Conservation (phyloP, 106 monocot species). For the Chionographis japonica region DNA sequence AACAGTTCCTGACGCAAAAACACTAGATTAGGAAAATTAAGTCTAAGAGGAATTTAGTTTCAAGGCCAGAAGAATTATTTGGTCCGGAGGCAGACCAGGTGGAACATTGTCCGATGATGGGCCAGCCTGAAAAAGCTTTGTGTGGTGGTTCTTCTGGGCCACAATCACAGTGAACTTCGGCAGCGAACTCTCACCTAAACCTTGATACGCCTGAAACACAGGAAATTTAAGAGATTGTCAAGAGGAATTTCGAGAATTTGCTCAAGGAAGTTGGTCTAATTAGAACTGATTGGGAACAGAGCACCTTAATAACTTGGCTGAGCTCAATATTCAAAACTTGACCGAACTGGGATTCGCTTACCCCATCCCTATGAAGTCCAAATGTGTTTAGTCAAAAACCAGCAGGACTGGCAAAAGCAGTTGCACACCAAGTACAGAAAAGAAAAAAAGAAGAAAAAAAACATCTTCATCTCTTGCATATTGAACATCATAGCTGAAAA, state of each 20-base stretch:
- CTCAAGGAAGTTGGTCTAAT: not conserved
- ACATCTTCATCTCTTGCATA: no score
- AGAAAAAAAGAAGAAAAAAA: no score
- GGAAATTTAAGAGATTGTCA: not conserved
- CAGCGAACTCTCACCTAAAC: constrained; percentile 40
- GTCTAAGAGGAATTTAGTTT: not conserved
- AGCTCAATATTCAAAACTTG: constrained; percentile 73
- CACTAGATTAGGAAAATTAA: not conserved
- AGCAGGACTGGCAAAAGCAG: no score
- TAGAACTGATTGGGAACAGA: not conserved
- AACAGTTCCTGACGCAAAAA: constrained; percentile 46
- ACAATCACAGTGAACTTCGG: constrained; percentile 70
- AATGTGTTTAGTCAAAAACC: not conserved
- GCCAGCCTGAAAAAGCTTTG: constrained; percentile 52
- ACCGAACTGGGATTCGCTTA: constrained; percentile 68
- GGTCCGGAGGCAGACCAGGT: constrained; percentile 31
- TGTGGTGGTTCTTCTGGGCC: constrained; percentile 78
- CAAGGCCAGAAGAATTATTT: not conserved
- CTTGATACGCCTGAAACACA: constrained; percentile 46
- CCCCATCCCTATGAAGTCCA: constrained; percentile 55
- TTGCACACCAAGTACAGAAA: no score
- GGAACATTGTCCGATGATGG: constrained; percentile 63
- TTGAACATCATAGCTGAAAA: no score
- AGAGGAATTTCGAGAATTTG: not conserved
- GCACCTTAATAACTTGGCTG: constrained; percentile 62